Base-by-base conservation (phyloP, 1,284 basidiomycete genomes). In the Takashimella koratensis region DNA sequence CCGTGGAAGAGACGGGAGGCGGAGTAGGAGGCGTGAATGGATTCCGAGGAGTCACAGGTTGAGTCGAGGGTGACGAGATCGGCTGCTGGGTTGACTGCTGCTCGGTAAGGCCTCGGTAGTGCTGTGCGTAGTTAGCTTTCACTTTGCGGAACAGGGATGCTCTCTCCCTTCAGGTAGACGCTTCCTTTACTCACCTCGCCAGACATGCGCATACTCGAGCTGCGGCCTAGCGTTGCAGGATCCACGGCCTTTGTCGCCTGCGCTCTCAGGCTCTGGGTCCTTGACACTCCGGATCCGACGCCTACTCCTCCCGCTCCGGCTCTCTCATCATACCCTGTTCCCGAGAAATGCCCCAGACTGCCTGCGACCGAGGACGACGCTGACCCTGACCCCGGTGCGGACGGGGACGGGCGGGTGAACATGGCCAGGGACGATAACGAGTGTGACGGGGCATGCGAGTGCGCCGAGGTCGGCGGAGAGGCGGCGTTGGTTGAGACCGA, bases 251-350 rank as follows among this genome's bases (percentile, higher is more conserved):
- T 45, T 19, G 52, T 52, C 11, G 57, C 41, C 54, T 75, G 71
- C 47, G 63, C 67, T 23, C 73, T 62, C 13, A 75, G 49, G 50
- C 67, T 70, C 53, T 75, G 73, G 11, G 73, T 70, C 30, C 73
- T 56, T 10, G 70, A 71, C 3, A 74, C 66, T 24, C 62, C 58
- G 1, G 30, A 36, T 36, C 30, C 30, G 10, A 36, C 10, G 30
- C 30, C 30, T 16, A 36, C 30, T 8, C 30, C n/a, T n/a, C 16
- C 30, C 16, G 63, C 63, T 3, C 56, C 54, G 12, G 23, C 44
- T 4, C 43, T 5, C 11, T 42, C 49, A n/a, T 50, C 53, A 20
- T 45, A 25, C 19, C 42, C 43, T 6, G 51, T 44, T 21, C 43
- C 22, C 5, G 25, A 30, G 8, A 36, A 25, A 30, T 45, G 16